A percentile compares a stretch with the other conserved stretches of the same genome.
Conservation (phyloP, 768 basidiomycete species). For the Xerocomus spinulosus region DNA sequence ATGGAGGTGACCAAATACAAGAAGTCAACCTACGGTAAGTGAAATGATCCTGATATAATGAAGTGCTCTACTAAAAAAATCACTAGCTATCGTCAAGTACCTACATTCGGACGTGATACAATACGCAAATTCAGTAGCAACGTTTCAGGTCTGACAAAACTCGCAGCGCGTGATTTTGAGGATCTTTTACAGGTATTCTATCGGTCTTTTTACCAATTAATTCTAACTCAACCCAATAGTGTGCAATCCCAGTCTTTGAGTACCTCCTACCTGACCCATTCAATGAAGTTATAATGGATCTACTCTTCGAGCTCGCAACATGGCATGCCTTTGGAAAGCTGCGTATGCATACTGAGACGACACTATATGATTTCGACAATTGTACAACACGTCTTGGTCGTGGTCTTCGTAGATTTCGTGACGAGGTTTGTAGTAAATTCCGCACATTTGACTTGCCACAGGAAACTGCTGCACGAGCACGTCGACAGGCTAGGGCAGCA, state of each 20-base stretch:
- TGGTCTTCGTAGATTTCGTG: conserved; percentile 20
- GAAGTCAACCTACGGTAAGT: conserved; percentile 24
- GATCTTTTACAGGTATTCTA: conserved; percentile 36
- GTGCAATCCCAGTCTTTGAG: conserved; percentile 25
- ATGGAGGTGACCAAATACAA: conserved; percentile 9
- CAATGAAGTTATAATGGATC: conserved; percentile 12
- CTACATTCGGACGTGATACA: conserved; percentile 30
- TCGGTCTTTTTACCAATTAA: background rate
- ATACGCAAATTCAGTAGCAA: conserved; percentile 31
- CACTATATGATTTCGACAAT: conserved; percentile 18
- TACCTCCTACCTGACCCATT: conserved; percentile 20
- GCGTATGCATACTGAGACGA: conserved; percentile 19
- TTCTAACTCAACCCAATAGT: no score
- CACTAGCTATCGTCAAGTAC: conserved; percentile 13
- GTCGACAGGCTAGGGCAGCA: background rate
- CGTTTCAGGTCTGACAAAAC: conserved; percentile 29
- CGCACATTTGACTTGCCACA: conserved; percentile 29
- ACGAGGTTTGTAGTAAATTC: conserved; percentile 17
- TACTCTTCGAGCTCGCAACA: conserved; percentile 16
- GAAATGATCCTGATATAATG: background rate
- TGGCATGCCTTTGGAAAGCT: conserved; percentile 30
- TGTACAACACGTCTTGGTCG: conserved; percentile 22
- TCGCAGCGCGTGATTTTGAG: conserved; percentile 37
- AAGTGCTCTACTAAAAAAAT: background rate
- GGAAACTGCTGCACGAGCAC: conserved; percentile 25